phyloP scores from a whole-genome alignment of 768 basidiomycete species.

The Mycena galericulata region DNA sequence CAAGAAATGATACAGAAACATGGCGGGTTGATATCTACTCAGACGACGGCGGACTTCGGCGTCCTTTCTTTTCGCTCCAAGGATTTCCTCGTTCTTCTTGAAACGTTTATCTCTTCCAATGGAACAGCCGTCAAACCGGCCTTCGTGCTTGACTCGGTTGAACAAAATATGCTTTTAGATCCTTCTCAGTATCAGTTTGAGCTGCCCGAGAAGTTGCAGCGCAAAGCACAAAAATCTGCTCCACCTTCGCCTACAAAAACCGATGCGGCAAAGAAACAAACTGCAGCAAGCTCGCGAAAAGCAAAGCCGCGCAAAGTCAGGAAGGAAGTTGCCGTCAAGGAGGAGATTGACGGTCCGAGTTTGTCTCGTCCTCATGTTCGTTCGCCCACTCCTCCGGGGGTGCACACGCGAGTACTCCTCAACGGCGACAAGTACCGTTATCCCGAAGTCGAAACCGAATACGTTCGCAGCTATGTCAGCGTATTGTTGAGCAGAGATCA shows the following conservation, averaged over 20 bases:
- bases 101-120: conserved; percentile 47
- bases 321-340: conserved; percentile 20
- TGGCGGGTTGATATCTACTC: conserved; percentile 69
- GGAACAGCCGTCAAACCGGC: conserved; percentile 63
- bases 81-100: conserved; percentile 60
- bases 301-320: not conserved
- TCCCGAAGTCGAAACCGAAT: conserved; percentile 64
- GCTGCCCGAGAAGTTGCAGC: conserved; percentile 34
- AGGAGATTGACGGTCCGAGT: conserved; percentile 6
- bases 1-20: conserved; percentile 61
- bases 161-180: conserved; percentile 57
- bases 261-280: conserved; percentile 15
- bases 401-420: conserved; percentile 42
- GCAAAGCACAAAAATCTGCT: conserved; percentile 35
- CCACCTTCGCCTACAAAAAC: conserved; percentile 11
- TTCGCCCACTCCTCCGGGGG: conserved; percentile 54
- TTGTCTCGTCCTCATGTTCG: not conserved
- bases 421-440: conserved; percentile 55
- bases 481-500: conserved; percentile 63
- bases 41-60: conserved; percentile 69
- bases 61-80: conserved; percentile 66
- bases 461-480: conserved; percentile 56
- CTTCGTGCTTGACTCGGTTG: conserved; percentile 67
- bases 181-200: conserved; percentile 58
- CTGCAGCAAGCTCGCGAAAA: not conserved